Percentiles rank a stretch among this genome's conserved stretches.
These are phyloP conservation scores for Lachancea dasiensis DNA, from an alignment of 805 yeast genomes.

Conservation along the genomic window DNA sequence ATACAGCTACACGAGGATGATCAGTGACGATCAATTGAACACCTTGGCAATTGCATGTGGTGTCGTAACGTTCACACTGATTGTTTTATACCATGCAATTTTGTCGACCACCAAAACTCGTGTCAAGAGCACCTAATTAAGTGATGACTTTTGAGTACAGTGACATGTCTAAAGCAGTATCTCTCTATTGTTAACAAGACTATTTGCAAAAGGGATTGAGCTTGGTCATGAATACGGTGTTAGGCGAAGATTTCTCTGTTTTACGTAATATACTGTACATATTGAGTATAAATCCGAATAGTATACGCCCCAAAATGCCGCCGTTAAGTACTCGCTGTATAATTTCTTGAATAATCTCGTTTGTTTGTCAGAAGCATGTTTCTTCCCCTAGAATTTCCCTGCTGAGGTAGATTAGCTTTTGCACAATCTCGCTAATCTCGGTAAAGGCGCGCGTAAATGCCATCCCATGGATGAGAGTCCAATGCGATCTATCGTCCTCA, in stretches of 20 bases:
- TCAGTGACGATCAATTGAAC: conserved; percentile 75
- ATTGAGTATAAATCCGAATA: too few relatives aligned
- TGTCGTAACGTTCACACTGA: conserved; percentile 59
- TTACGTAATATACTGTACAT: too few relatives aligned
- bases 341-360: not conserved
- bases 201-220: too few relatives aligned
- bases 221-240: too few relatives aligned
- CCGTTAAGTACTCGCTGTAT: not conserved
- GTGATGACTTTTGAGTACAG: too few relatives aligned
- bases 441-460: conserved; percentile 46
- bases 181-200: too few relatives aligned
- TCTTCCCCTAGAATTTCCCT: conserved; percentile 44
- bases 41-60: conserved; percentile 70
- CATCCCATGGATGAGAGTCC: conserved; percentile 45
- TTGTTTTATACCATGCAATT: conserved; percentile 65
- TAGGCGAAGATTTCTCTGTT: too few relatives aligned
- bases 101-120: conserved; percentile 37
- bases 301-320: too few relatives aligned
- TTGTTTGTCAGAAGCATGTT: not conserved
- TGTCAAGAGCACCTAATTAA: not conserved
- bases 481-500: conserved; percentile 31
- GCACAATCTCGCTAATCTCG: conserved; percentile 39
- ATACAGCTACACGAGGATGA: conserved; percentile 45
- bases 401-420: conserved; percentile 33
- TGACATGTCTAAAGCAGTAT: too few relatives aligned